Percentiles rank a stretch among this genome's conserved stretches.
phyloP scores from a whole-genome alignment of 345 rosid species.

The Noccaea bulbosa region DNA sequence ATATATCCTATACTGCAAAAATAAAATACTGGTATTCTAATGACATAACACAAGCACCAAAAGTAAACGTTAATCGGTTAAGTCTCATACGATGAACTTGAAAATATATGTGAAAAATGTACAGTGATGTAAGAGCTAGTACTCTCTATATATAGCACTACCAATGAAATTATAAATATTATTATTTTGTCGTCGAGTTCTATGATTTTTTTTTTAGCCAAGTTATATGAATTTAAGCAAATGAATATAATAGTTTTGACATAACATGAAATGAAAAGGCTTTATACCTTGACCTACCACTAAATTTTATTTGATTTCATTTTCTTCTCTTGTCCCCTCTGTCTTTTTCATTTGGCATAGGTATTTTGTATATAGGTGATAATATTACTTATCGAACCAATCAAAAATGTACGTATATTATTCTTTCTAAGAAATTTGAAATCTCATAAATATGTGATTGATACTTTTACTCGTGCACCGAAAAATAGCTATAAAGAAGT shows the following conservation, averaged over 20 bases:
- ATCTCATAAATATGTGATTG: background rate
- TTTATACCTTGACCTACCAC: slow-evolving; percentile 26
- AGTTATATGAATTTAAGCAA: background rate
- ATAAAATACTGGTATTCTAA: no score
- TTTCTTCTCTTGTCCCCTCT: slow-evolving; percentile 25
- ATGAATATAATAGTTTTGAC: background rate
- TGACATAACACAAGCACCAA: no score
- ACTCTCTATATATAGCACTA: no score
- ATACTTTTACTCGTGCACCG: slow-evolving; percentile 10
- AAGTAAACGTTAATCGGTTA: no score
- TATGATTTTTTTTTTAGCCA: background rate
- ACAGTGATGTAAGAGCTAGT: background rate
- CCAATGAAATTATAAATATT: background rate
- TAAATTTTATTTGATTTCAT: background rate
- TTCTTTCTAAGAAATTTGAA: background rate
- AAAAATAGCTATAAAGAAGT: slow-evolving; percentile 19
- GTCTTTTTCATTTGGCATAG: background rate
- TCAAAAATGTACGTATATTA: background rate
- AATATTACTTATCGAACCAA: background rate
- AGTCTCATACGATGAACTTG: no score
- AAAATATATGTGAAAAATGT: no score
- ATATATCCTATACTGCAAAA: no score
- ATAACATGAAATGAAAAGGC: slow-evolving; percentile 26
- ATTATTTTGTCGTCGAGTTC: background rate
- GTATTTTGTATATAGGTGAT: background rate